A percentile compares a stretch with the other conserved stretches of the same genome.
phyloP scores from a whole-genome alignment of 345 rosid species.

The Odontarrhena argentea region DNA sequence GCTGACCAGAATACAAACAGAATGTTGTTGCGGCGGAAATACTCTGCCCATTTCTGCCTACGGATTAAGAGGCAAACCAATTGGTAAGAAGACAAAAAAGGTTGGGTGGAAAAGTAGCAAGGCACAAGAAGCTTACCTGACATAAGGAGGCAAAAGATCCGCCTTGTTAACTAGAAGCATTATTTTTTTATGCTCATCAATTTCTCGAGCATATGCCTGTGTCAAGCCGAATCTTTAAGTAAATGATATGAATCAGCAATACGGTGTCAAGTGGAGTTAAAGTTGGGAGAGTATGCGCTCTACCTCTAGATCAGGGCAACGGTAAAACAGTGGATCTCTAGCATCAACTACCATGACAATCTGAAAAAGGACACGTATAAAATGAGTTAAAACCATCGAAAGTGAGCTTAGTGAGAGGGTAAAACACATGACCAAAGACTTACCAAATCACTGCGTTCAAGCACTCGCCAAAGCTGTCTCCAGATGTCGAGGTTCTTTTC shows the following conservation, averaged over 20 bases:
- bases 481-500: slow-evolving; percentile 98
- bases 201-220: slow-evolving; percentile 81
- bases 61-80: slow-evolving; percentile 7
- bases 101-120: slow-evolving; percentile 11
- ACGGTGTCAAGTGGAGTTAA: slow-evolving; percentile 12
- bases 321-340: slow-evolving; percentile 86
- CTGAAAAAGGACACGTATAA: slow-evolving; percentile 46
- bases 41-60: slow-evolving; percentile 89
- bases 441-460: slow-evolving; percentile 98
- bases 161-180: slow-evolving; percentile 95
- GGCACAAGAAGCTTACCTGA: slow-evolving; percentile 52
- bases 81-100: slow-evolving; percentile 13
- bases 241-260: neutral
- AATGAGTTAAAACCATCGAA: neutral
- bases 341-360: slow-evolving; percentile 99
- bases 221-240: slow-evolving; percentile 31
- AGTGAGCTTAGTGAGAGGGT: neutral
- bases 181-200: slow-evolving; percentile 75
- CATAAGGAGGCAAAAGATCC: slow-evolving; percentile 76
- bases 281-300: slow-evolving; percentile 33
- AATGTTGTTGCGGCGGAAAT: slow-evolving; percentile 58
- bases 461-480: slow-evolving; percentile 99
- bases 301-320: slow-evolving; percentile 98
- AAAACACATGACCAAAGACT: slow-evolving; percentile 26
- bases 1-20: slow-evolving; percentile 94